Evolutionary conservation across 1,139 yeast species (phyloP).

Genomic region (Kluyveromyces sp.): DNA sequence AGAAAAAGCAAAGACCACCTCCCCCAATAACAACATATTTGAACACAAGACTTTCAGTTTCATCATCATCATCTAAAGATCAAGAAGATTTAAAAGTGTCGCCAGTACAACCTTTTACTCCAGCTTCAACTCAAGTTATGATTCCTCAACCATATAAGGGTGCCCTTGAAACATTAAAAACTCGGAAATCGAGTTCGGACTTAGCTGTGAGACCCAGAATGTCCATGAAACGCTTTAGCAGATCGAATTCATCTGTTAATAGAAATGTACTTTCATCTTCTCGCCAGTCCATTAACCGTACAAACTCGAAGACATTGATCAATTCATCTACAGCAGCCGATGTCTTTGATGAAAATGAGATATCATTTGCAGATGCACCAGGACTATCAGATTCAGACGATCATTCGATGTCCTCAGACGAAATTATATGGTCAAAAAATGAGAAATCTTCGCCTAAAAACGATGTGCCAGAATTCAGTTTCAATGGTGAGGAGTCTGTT

Average conservation of each 20-base stretch:
- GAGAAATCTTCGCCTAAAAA: not conserved
- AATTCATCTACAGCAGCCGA: conserved; percentile 36
- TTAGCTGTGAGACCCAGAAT: conserved; percentile 12
- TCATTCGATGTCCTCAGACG: conserved; percentile 16
- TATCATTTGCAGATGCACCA: conserved; percentile 71
- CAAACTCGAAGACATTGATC: conserved; percentile 43
- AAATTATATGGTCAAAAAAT: conserved; percentile 19
- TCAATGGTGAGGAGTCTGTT: conserved; percentile 6
- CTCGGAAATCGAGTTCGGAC: conserved; percentile 7
- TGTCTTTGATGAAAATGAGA: conserved; percentile 57
- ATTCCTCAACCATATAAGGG: conserved; percentile 38
- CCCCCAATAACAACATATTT: conserved; percentile 13
- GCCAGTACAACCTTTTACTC: conserved; percentile 31
- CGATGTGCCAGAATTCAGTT: conserved; percentile 9
- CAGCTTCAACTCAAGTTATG: conserved; percentile 35
- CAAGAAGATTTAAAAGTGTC: conserved; percentile 9
- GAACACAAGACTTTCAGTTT: conserved; percentile 1
- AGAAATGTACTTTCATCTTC: conserved; percentile 19
- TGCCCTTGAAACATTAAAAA: conserved; percentile 17
- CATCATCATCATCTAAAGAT: not conserved
- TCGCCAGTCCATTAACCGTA: conserved; percentile 46
- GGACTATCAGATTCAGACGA: conserved; percentile 40
- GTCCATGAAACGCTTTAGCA: conserved; percentile 14
- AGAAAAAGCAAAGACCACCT: conserved; percentile 15
- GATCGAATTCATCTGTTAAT: conserved; percentile 23